A percentile compares a stretch with the other conserved stretches of the same genome.
phyloP scores from a whole-genome alignment of 129 eudicot genomes.

The Artemisia tridentata region DNA sequence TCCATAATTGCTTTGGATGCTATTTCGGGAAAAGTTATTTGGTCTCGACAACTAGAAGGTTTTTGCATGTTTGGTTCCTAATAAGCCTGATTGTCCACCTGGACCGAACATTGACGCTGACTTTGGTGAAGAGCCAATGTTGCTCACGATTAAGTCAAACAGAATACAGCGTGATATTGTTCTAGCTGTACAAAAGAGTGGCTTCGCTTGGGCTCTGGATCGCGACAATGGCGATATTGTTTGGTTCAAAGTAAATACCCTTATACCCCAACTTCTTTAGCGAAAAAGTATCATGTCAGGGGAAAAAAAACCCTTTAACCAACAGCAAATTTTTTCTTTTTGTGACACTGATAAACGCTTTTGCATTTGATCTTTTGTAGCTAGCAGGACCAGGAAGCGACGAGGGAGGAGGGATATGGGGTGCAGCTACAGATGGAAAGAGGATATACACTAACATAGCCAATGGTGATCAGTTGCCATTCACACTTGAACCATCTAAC shows the following conservation, averaged over 20 bases:
- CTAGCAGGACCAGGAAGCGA: slow-evolving; percentile 67
- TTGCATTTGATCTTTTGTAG: slow-evolving; percentile 12
- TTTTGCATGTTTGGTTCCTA: slow-evolving; percentile 52
- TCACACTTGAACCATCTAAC: slow-evolving; percentile 53
- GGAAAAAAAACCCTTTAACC: not conserved
- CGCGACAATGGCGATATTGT: slow-evolving; percentile 48
- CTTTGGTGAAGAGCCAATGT: slow-evolving; percentile 70
- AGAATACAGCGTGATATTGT: slow-evolving; percentile 40
- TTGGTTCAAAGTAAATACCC: slow-evolving; percentile 49
- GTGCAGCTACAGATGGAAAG: slow-evolving; percentile 61
- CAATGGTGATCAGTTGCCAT: slow-evolving; percentile 25
- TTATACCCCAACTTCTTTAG: not conserved
- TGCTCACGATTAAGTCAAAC: slow-evolving; percentile 37
- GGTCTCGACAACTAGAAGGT: slow-evolving; percentile 62
- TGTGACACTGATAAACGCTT: not conserved
- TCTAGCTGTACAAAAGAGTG: slow-evolving; percentile 67
- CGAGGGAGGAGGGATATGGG: slow-evolving; percentile 67
- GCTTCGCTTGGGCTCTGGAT: slow-evolving; percentile 63
- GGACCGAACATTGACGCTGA: slow-evolving; percentile 65
- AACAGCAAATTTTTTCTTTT: not conserved
- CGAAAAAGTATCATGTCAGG: not conserved
- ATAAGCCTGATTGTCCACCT: slow-evolving; percentile 54
- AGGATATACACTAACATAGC: slow-evolving; percentile 64
- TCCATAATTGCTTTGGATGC: slow-evolving; percentile 55
- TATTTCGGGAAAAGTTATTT: slow-evolving; percentile 38